These are phyloP conservation scores for Candida railenensis DNA, from an alignment of 805 yeast genomes.

Conservation along the genomic window DNA sequence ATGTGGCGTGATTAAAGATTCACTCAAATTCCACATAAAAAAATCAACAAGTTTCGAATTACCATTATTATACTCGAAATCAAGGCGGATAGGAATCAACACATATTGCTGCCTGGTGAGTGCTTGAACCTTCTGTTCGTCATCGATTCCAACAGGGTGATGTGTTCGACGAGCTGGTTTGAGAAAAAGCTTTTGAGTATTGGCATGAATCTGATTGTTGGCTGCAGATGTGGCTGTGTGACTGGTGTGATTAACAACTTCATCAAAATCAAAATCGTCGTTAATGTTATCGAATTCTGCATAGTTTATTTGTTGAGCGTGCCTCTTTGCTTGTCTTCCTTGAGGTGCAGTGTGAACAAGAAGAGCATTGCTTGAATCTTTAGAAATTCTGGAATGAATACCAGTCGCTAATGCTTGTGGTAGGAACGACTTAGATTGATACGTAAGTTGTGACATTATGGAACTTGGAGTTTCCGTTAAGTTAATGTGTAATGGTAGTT, in stretches of 20 bases:
- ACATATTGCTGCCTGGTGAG: slow-evolving; percentile 30
- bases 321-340: slow-evolving; percentile 73
- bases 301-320: slow-evolving; percentile 70
- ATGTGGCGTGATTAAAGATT: slow-evolving; percentile 66
- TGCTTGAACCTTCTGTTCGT: slow-evolving; percentile 8
- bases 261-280: slow-evolving; percentile 41
- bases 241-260: slow-evolving; percentile 18
- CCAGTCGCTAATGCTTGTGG: slow-evolving; percentile 86
- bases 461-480: not conserved
- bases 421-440: slow-evolving; percentile 23
- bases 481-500: no score
- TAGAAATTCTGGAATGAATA: slow-evolving; percentile 61
- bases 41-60: slow-evolving; percentile 54
- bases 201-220: slow-evolving; percentile 7
- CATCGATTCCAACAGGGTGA: slow-evolving; percentile 4
- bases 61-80: slow-evolving; percentile 56
- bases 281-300: slow-evolving; percentile 76
- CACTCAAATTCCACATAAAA: slow-evolving; percentile 73
- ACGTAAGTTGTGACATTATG: slow-evolving; percentile 10
- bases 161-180: slow-evolving; percentile 6
- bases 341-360: slow-evolving; percentile 68
- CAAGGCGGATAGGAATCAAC: slow-evolving; percentile 66
- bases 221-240: slow-evolving; percentile 3
- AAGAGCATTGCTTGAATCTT: slow-evolving; percentile 71
- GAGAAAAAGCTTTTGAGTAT: slow-evolving; percentile 9